Evolutionary conservation across 441 rosid species (phyloP), one percentile per base, ranked within the genome.

Genomic region (Codiaeum variegatum): DNA sequence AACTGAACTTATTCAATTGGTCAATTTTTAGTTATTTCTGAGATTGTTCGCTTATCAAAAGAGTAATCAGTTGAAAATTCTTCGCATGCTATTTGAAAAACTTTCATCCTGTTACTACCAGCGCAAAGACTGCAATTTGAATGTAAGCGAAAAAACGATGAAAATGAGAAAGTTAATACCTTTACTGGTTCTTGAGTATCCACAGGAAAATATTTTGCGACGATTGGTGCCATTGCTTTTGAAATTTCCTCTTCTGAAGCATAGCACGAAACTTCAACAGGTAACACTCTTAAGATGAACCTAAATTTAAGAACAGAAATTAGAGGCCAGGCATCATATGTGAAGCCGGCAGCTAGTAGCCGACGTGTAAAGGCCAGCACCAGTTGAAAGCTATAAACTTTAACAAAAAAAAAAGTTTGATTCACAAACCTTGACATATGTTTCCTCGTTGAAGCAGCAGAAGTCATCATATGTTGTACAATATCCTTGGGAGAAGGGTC

Each of bases 161-260:
- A 38, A 59, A 73, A 56, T 21, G 60, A 68, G 55, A 75, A n/a
- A 34, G 55, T 7, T 7, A 65, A 32, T 72, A 92, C 98, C 94
- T 92, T 94, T 26, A 82, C 87, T 69, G 94, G 90, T 7, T 74
- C 85, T 73, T 80, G 80, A 6, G 95, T 77, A 78, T 88, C 99
- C 59, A 71, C 74, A 8, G 98, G 98, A 79, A 95, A 95, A 84
- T 95, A 84, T 74, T 84, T 83, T 66, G 64, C 86, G 66, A 93
- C 86, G 23, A 93, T 84, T 69, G 96, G 90, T 70, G 84, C 83
- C 63, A 95, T 90, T 73, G 95, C 94, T 80, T 76, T 90, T 56
- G 92, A 81, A 82, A 95, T 91, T 72, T 95, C 98, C 82, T 93
- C 98, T 79, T 91, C 99, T 18, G 98, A 93, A 75, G 96, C 82